These are phyloP conservation scores for Eucalyptus pauciflora DNA, from an alignment of 345 rosid species.

Conservation along the genomic window DNA sequence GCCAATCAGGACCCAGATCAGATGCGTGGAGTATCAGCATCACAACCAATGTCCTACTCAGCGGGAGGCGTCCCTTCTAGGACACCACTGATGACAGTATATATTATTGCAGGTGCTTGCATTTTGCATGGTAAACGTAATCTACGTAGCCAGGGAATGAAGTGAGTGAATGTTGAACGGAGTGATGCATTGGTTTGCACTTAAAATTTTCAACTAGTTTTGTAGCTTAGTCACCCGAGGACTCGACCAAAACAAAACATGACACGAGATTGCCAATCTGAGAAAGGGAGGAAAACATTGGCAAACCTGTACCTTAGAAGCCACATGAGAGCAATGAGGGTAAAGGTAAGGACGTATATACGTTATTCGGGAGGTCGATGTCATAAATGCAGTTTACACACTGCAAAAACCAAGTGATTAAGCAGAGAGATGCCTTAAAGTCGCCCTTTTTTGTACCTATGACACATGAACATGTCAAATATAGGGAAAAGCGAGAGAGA, in stretches of 20 bases:
- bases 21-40: constrained; percentile 44
- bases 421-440: neutral
- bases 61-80: constrained; percentile 35
- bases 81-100: constrained; percentile 43
- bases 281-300: neutral
- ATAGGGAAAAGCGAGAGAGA: neutral
- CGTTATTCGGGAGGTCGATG: rapidly evolving
- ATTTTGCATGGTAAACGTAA: rapidly evolving
- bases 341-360: neutral
- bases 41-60: constrained; percentile 31
- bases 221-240: neutral
- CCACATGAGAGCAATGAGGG: neutral
- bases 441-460: neutral
- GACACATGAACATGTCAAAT: neutral
- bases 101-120: constrained; percentile 26
- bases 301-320: neutral
- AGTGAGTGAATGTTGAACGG: neutral
- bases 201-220: neutral
- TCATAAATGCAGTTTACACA: neutral
- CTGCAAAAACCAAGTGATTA: neutral
- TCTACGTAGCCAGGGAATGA: rapidly evolving
- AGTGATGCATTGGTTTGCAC: neutral
- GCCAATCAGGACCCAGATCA: constrained; percentile 38
- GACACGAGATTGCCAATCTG: neutral
- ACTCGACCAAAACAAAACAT: neutral